Conservation (phyloP, 352 stramenopile genomes). For the Phytophthora macrochlamydospora region DNA sequence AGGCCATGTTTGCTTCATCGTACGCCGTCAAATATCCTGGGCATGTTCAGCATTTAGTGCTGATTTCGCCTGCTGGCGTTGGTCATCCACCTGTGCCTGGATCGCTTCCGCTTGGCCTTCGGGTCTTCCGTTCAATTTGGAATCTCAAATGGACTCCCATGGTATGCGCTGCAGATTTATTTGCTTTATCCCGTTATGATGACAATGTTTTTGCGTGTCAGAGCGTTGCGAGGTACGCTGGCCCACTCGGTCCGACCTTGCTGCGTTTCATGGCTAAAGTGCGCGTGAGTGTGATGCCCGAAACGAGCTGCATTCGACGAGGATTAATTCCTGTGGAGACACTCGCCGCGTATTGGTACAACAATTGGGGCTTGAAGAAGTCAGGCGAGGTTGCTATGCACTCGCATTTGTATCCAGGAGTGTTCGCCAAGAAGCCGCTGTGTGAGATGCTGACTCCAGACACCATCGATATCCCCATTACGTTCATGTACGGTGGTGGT, state of each 20-base stretch:
- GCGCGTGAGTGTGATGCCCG: conserved; percentile 60
- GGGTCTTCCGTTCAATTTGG: conserved; percentile 58
- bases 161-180: conserved; percentile 19
- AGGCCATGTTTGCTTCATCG: conserved; percentile 68
- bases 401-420: conserved; percentile 63
- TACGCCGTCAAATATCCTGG: conserved; percentile 54
- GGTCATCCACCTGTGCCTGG: conserved; percentile 39
- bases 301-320: conserved; percentile 61
- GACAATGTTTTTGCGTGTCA: conserved; percentile 4
- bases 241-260: conserved; percentile 56
- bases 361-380: conserved; percentile 74
- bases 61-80: conserved; percentile 70
- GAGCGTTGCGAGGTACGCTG: conserved; percentile 55
- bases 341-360: conserved; percentile 71
- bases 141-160: conserved; percentile 59
- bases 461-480: conserved; percentile 61
- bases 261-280: conserved; percentile 49
- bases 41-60: conserved; percentile 55
- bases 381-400: conserved; percentile 75
- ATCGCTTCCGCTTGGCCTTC: conserved; percentile 37
- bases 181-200: not conserved
- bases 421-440: conserved; percentile 60
- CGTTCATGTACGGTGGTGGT: conserved; percentile 69
- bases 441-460: conserved; percentile 61
- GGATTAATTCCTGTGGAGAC: conserved; percentile 44